These are phyloP conservation scores for Clarkia xantiana DNA, from an alignment of 345 rosid genomes.

Conservation along the genomic window DNA sequence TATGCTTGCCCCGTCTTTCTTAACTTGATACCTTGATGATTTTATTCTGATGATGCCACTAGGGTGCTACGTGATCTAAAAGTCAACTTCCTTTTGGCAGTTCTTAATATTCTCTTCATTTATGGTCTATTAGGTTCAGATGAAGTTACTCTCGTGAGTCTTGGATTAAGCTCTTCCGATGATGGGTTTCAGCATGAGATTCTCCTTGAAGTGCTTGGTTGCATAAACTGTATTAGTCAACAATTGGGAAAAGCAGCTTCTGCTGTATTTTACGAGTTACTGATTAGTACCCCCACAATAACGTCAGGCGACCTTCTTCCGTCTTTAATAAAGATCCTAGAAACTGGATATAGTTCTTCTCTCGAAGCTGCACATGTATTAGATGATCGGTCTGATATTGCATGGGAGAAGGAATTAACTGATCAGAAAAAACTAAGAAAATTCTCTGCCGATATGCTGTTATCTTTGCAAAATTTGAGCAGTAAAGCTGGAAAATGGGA, in stretches of 20 bases:
- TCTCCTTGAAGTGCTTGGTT: conserved; percentile 51
- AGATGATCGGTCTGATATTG: conserved; percentile 45
- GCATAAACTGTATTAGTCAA: conserved; percentile 48
- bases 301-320: conserved; percentile 64
- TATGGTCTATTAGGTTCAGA: conserved; percentile 33
- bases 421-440: conserved; percentile 63
- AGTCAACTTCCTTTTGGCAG: no score
- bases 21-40: neutral
- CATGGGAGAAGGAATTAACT: conserved; percentile 46
- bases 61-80: no score
- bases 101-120: conserved; percentile 1
- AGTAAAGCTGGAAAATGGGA: conserved; percentile 67
- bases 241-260: conserved; percentile 68
- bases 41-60: neutral
- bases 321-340: conserved; percentile 60
- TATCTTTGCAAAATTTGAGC: conserved; percentile 46
- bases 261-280: conserved; percentile 63
- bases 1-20: conserved; percentile 13
- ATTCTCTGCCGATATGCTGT: conserved; percentile 63
- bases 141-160: conserved; percentile 23
- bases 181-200: conserved; percentile 37
- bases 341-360: conserved; percentile 59
- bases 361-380: conserved; percentile 24
- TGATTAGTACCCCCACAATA: conserved; percentile 37
- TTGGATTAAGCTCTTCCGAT: conserved; percentile 28